Evolutionary conservation across 1,284 basidiomycete species (phyloP).

Genomic region (Grifola frondosa): DNA sequence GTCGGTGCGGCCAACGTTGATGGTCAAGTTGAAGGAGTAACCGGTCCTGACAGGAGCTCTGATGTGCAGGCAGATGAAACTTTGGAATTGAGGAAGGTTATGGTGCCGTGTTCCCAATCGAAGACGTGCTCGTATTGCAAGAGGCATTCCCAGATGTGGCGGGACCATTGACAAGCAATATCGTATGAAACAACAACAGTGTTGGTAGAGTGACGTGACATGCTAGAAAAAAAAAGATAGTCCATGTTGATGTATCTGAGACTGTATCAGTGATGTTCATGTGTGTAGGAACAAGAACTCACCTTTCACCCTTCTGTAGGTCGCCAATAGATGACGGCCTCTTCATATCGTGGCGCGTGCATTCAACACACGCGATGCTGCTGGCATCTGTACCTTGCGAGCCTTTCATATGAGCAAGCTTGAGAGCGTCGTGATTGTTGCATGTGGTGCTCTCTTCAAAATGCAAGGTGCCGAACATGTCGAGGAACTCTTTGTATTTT

Average conservation of each 20-base stretch:
- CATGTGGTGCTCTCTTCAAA: slow-evolving; percentile 1
- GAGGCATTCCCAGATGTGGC: not conserved
- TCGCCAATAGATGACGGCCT: slow-evolving; percentile 23
- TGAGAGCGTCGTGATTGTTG: slow-evolving; percentile 13
- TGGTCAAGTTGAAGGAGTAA: slow-evolving; percentile 10
- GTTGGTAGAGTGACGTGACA: not conserved
- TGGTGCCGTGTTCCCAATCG: not conserved
- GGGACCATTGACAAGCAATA: slow-evolving; percentile 21
- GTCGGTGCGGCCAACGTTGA: slow-evolving; percentile 11
- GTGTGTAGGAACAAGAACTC: not conserved
- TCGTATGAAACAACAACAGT: slow-evolving; percentile 14
- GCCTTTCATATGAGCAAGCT: slow-evolving; percentile 8
- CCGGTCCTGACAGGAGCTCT: not conserved
- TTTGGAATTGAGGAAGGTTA: slow-evolving; percentile 3
- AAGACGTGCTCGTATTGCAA: slow-evolving; percentile 14
- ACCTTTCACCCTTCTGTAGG: slow-evolving; percentile 28
- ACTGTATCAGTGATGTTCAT: not conserved
- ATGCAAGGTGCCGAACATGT: not conserved
- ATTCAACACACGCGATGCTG: slow-evolving; percentile 7
- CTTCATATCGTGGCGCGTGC: slow-evolving; percentile 23
- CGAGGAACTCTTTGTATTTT: slow-evolving; percentile 18
- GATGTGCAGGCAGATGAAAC: slow-evolving; percentile 7
- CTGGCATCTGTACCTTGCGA: slow-evolving; percentile 1
- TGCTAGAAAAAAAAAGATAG: slow-evolving; percentile 17
- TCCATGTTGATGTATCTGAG: slow-evolving; percentile 17